phyloP scores from a whole-genome alignment of 768 basidiomycete species.

The Tremella mesenterica region DNA sequence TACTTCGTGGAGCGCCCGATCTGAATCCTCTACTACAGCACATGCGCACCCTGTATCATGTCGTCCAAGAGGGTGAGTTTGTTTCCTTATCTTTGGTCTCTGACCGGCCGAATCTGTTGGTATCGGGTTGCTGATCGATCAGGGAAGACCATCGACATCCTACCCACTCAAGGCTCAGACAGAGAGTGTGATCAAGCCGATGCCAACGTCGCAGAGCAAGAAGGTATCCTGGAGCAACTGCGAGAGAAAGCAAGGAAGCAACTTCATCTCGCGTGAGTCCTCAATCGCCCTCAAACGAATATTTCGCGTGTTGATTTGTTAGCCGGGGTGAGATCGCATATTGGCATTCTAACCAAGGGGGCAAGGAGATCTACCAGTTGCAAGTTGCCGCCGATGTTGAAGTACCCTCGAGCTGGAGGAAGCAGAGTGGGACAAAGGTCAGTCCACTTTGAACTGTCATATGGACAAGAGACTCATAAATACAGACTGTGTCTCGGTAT shows the following conservation, averaged over 20 bases:
- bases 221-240: slow-evolving; percentile 61
- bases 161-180: slow-evolving; percentile 78
- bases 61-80: slow-evolving; percentile 33
- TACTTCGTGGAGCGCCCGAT: slow-evolving; percentile 75
- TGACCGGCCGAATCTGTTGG: too few relatives aligned
- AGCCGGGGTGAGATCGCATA: slow-evolving; percentile 51
- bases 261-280: slow-evolving; percentile 57
- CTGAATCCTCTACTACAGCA: slow-evolving; percentile 62
- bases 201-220: slow-evolving; percentile 61
- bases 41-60: slow-evolving; percentile 62
- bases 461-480: not conserved
- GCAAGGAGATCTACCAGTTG: slow-evolving; percentile 88
- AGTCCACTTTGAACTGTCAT: slow-evolving; percentile 3
- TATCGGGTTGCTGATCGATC: not conserved
- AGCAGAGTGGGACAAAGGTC: slow-evolving; percentile 72
- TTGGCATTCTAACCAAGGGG: slow-evolving; percentile 74
- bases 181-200: slow-evolving; percentile 71
- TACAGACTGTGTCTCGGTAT: slow-evolving; percentile 66
- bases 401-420: slow-evolving; percentile 77
- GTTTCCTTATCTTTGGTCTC: not conserved
- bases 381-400: slow-evolving; percentile 58
- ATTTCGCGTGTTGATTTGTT: slow-evolving; percentile 37
- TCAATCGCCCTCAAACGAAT: not conserved
- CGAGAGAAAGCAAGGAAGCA: slow-evolving; percentile 55
- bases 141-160: slow-evolving; percentile 49